Percentiles rank a stretch among this genome's conserved stretches.
Conservation (phyloP, 2,329 filamentous ascomycete species). For the Stachybotrys chartarum region DNA sequence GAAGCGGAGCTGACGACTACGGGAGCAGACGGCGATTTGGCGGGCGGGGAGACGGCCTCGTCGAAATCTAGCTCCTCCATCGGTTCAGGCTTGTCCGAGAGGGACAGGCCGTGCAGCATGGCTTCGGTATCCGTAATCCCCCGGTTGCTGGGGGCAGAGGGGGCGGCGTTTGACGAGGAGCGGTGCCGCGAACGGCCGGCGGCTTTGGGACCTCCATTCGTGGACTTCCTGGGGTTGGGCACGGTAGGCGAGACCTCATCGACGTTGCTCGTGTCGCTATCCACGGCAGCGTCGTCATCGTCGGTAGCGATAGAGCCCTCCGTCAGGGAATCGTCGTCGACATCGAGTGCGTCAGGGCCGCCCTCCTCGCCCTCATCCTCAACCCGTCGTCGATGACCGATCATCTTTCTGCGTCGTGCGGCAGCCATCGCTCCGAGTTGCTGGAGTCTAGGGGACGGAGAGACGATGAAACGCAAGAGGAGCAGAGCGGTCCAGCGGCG, state of each 20-base stretch:
- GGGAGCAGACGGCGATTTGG: conserved; percentile 37
- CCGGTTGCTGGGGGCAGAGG: conserved; percentile 25
- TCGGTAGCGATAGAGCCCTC: conserved; percentile 58
- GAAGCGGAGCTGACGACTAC: conserved; percentile 49
- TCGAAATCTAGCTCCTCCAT: conserved; percentile 41
- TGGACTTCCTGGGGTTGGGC: conserved; percentile 30
- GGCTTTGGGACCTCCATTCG: conserved; percentile 33
- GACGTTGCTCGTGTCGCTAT: conserved; percentile 58
- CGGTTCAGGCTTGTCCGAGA: conserved; percentile 33
- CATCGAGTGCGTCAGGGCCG: conserved; percentile 45
- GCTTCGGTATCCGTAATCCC: conserved; percentile 46
- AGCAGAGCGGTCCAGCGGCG: neutral
- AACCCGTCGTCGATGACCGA: conserved; percentile 60
- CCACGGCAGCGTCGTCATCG: conserved; percentile 51
- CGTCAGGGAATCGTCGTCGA: conserved; percentile 59
- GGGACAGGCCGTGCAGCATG: conserved; percentile 49
- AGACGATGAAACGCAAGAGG: neutral
- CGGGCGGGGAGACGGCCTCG: conserved; percentile 25
- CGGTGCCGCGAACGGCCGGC: conserved; percentile 6
- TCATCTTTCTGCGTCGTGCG: conserved; percentile 54
- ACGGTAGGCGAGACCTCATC: conserved; percentile 48
- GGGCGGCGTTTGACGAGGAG: conserved; percentile 12
- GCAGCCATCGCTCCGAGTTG: conserved; percentile 24
- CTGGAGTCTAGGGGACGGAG: neutral
- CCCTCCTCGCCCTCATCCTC: conserved; percentile 66